Percentiles rank a stretch among this genome's conserved stretches.
Conservation (phyloP, 495 filamentous ascomycete genomes). For the Trichocladium antarcticum region DNA sequence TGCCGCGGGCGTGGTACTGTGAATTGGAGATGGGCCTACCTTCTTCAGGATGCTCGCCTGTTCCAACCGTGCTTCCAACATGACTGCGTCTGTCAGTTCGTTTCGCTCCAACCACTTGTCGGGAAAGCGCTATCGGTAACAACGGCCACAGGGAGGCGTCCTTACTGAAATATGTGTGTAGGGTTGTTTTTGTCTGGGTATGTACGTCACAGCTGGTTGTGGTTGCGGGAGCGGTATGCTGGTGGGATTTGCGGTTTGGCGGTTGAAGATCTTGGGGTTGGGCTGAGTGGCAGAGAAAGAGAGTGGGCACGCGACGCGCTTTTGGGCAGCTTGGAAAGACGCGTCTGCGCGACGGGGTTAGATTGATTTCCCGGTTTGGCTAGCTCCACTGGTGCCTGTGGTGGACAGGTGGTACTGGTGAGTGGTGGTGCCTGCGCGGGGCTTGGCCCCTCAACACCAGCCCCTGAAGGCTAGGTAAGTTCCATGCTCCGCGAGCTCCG, state of each 20-base stretch:
- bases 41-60: conserved; percentile 93
- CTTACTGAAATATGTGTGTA: conserved; percentile 8
- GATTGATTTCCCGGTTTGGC: conserved; percentile 20
- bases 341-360: conserved; percentile 14
- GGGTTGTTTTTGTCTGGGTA: background rate
- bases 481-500: too few species aligned
- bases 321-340: conserved; percentile 11
- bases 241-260: background rate
- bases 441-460: too few species aligned
- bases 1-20: background rate
- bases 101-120: background rate
- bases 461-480: too few species aligned
- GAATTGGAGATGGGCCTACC: conserved; percentile 39
- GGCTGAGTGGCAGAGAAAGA: conserved; percentile 6
- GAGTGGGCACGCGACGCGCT: conserved; percentile 14
- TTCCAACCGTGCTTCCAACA: conserved; percentile 96
- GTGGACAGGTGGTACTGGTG: background rate
- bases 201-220: background rate
- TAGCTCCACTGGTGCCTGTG: background rate
- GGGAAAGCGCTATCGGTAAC: background rate
- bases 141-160: background rate
- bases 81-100: conserved; percentile 22
- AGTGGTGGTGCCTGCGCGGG: too few species aligned
- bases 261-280: conserved; percentile 1
- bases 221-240: background rate